A percentile compares a stretch with the other conserved stretches of the same genome.
These are phyloP conservation scores for Neurospora sp. DNA, from an alignment of 495 filamentous ascomycete genomes.

Conservation along the genomic window DNA sequence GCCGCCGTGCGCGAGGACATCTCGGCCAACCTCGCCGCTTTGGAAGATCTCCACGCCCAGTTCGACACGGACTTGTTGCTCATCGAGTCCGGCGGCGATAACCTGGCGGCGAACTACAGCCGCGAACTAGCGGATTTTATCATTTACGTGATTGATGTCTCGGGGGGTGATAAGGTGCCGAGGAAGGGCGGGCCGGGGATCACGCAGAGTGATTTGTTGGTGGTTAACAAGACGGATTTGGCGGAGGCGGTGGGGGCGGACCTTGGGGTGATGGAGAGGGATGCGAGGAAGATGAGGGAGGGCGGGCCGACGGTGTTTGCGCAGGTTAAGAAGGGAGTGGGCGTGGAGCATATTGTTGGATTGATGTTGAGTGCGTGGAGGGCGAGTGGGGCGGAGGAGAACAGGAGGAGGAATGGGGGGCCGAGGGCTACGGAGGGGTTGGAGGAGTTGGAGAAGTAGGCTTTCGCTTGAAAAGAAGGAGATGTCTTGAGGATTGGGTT, in stretches of 20 bases:
- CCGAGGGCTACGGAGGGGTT: conserved; percentile 40
- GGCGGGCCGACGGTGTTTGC: conserved; percentile 96
- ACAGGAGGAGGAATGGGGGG: conserved; percentile 40
- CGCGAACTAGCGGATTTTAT: conserved; percentile 94
- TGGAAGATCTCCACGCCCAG: conserved; percentile 71
- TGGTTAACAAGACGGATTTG: conserved; percentile 95
- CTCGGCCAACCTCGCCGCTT: conserved; percentile 78
- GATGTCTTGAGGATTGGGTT: not conserved
- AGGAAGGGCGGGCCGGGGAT: conserved; percentile 95
- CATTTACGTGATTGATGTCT: conserved; percentile 96
- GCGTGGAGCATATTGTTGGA: conserved; percentile 73
- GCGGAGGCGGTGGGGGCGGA: conserved; percentile 89
- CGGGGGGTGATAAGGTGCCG: conserved; percentile 94
- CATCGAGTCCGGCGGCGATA: conserved; percentile 93
- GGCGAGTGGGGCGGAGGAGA: conserved; percentile 65
- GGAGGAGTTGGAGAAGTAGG: conserved; percentile 18
- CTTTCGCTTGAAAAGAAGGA: not conserved
- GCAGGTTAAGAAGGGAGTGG: conserved; percentile 85
- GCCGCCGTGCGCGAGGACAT: conserved; percentile 98
- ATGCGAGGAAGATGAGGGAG: conserved; percentile 89
- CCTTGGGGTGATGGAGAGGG: conserved; percentile 86
- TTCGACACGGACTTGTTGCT: conserved; percentile 70
- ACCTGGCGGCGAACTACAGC: conserved; percentile 91
- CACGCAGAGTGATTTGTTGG: conserved; percentile 82
- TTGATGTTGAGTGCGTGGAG: conserved; percentile 90